phyloP scores from a whole-genome alignment of 805 yeast species.

The Teunomyces stri region DNA sequence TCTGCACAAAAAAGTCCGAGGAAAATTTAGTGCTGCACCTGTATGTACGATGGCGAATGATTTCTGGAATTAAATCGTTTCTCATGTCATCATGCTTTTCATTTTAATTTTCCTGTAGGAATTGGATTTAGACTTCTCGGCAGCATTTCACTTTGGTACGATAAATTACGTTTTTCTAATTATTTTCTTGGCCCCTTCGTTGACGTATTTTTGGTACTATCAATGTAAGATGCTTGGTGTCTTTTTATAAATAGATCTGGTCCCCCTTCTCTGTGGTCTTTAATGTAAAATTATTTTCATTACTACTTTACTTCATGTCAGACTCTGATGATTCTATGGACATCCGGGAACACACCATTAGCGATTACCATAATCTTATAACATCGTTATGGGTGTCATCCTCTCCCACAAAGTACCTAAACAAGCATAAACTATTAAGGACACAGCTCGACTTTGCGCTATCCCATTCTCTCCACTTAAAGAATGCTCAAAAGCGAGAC shows the following conservation, averaged over 20 bases:
- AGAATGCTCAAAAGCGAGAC: slow-evolving; percentile 24
- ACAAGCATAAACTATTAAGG: slow-evolving; percentile 20
- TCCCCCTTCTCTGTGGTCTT: background rate
- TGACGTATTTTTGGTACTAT: slow-evolving; percentile 1
- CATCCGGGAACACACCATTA: slow-evolving; percentile 12
- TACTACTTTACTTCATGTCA: slow-evolving; percentile 10
- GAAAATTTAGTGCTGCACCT: slow-evolving; percentile 3
- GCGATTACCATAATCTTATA: slow-evolving; percentile 19
- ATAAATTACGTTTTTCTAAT: slow-evolving; percentile 1
- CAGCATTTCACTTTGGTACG: slow-evolving; percentile 4
- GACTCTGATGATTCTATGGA: slow-evolving; percentile 17
- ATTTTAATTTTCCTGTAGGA: background rate
- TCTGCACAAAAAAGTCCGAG: background rate
- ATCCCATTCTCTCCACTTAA: slow-evolving; percentile 18
- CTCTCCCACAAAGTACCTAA: slow-evolving; percentile 11
- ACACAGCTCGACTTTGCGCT: slow-evolving; percentile 26
- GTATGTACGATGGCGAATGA: slow-evolving; percentile 1
- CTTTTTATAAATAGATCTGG: slow-evolving; percentile 6
- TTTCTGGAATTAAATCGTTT: background rate
- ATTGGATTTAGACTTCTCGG: slow-evolving; percentile 1
- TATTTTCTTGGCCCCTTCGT: slow-evolving; percentile 3
- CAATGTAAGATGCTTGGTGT: background rate
- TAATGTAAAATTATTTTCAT: background rate
- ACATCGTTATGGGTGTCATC: slow-evolving; percentile 15
- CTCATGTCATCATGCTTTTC: slow-evolving; percentile 2